Conservation (phyloP, 257 asterid species). For the Jacaranda mimosifolia region DNA sequence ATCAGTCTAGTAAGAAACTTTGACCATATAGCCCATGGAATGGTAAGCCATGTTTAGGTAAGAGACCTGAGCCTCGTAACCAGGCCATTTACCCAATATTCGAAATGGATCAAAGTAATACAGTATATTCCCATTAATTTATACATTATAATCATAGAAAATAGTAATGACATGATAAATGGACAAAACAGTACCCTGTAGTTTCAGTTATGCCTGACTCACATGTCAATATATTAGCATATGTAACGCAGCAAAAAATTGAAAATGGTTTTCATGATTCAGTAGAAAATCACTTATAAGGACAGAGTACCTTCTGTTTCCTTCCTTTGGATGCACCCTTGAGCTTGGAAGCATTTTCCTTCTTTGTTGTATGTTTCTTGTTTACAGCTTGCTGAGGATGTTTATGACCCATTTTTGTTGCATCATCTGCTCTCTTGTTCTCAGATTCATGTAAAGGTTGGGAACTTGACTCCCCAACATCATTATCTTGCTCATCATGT, state of each 20-base stretch:
- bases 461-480: conserved; percentile 47
- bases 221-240: conserved; percentile 12
- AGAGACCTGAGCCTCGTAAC: background rate
- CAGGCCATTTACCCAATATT: background rate
- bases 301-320: conserved; percentile 72
- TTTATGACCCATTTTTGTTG: conserved; percentile 47
- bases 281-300: conserved; percentile 11
- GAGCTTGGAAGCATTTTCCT: conserved; percentile 58
- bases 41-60: background rate
- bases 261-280: background rate
- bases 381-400: conserved; percentile 45
- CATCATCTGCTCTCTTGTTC: conserved; percentile 48
- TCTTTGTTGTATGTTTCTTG: conserved; percentile 61
- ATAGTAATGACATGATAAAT: background rate
- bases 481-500: conserved; percentile 47
- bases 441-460: conserved; percentile 51
- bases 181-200: background rate
- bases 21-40: background rate
- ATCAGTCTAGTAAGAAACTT: background rate
- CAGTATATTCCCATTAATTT: background rate
- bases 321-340: conserved; percentile 73
- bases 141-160: conserved; percentile 9
- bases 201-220: background rate
- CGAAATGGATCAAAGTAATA: background rate
- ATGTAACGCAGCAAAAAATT: background rate